Conservation (phyloP, 2,329 filamentous ascomycete genomes). For the Magnaporthiopsis incrustans region DNA sequence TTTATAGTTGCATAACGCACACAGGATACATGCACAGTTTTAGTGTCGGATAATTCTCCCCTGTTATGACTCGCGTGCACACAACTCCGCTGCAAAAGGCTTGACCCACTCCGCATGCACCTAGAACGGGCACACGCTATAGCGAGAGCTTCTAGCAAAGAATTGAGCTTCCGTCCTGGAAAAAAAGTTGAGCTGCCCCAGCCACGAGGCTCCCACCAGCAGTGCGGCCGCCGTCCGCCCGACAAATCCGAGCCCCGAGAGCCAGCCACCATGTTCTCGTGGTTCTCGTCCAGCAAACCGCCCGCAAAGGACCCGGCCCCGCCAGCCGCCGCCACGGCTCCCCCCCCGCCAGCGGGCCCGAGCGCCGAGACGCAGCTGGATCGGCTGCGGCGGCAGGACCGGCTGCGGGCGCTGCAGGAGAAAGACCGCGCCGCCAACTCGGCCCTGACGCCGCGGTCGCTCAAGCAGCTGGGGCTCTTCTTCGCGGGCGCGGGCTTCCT, state of each 20-base stretch:
- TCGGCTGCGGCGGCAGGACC: background rate
- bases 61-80: background rate
- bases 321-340: background rate
- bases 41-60: too few species aligned
- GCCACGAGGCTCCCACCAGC: background rate
- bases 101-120: background rate
- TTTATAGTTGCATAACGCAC: background rate
- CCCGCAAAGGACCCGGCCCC: background rate
- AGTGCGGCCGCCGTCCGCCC: background rate
- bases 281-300: conserved; percentile 1
- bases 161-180: background rate
- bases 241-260: background rate
- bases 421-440: conserved; percentile 4
- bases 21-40: background rate
- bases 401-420: background rate
- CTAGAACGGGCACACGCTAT: background rate
- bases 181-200: background rate
- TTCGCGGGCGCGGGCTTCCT: conserved; percentile 70
- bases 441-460: conserved; percentile 38
- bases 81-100: background rate
- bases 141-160: background rate
- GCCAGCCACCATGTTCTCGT: background rate
- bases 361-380: background rate
- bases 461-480: conserved; percentile 62
- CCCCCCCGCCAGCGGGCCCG: background rate